Evolutionary conservation across 805 yeast species (phyloP).

Genomic region (Hanseniaspora thailandica): DNA sequence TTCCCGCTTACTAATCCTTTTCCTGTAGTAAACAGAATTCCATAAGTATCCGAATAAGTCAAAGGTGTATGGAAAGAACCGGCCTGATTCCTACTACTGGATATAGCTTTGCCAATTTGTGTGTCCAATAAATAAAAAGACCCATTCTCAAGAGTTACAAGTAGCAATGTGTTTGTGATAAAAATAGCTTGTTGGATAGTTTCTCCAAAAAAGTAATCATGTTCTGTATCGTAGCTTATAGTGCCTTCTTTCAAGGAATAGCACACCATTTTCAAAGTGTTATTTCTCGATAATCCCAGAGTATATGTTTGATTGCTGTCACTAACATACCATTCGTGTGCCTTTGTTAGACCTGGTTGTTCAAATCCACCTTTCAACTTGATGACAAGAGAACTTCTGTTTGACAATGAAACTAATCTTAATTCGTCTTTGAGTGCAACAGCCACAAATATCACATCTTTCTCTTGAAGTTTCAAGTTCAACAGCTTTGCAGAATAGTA

Average conservation of each 20-base stretch:
- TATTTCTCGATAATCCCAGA: neutral
- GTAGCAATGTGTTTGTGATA: neutral
- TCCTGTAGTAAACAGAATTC: constrained; percentile 18
- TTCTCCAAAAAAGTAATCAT: neutral
- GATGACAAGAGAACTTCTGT: neutral
- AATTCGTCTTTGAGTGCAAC: neutral
- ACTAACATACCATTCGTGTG: neutral
- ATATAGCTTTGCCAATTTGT: neutral
- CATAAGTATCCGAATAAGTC: neutral
- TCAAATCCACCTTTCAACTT: neutral
- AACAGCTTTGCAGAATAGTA: neutral
- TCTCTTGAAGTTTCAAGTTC: neutral
- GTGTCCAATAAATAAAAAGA: neutral
- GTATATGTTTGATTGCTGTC: neutral
- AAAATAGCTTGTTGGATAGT: neutral
- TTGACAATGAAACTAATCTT: neutral
- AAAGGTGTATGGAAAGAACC: neutral
- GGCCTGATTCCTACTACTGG: neutral
- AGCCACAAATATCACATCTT: neutral
- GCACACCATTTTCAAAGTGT: neutral
- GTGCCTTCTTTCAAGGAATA: neutral
- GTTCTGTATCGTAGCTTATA: neutral
- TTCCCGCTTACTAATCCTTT: constrained; percentile 24
- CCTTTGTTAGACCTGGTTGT: no score
- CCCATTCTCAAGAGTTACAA: neutral